These are phyloP conservation scores for Pholiota microspora DNA, from an alignment of 768 basidiomycete species.

Conservation along the genomic window DNA sequence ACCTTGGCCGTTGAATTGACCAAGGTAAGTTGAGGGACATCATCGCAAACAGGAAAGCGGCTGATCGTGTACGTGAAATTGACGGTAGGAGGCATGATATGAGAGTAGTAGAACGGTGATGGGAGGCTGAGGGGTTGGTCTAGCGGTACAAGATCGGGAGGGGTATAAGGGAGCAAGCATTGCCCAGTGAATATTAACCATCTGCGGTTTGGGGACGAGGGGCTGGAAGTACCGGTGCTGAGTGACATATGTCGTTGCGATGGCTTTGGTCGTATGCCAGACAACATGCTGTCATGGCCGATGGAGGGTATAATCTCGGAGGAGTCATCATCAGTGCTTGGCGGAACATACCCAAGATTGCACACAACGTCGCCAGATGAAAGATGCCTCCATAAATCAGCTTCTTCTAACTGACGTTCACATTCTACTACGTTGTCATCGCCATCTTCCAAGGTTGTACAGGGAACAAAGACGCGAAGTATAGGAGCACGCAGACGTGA, in stretches of 20 bases:
- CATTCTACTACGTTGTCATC: conserved; percentile 50
- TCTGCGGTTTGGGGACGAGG: conserved; percentile 25
- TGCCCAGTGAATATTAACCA: conserved; percentile 80
- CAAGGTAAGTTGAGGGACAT: conserved; percentile 48
- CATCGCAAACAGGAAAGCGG: conserved; percentile 34
- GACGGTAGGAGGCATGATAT: conserved; percentile 48
- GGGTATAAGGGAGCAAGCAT: conserved; percentile 57
- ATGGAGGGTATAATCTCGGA: conserved; percentile 15
- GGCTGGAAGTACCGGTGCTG: conserved; percentile 10
- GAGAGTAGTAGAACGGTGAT: conserved; percentile 74
- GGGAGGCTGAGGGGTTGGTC: conserved; percentile 61
- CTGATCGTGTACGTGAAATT: conserved; percentile 36
- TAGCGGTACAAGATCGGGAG: conserved; percentile 54
- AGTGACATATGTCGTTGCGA: conserved; percentile 3
- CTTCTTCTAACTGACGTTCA: conserved; percentile 65
- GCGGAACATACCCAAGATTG: conserved; percentile 76
- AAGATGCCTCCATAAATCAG: conserved; percentile 73
- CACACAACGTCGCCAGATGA: conserved; percentile 77
- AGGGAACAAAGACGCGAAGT: conserved; percentile 74
- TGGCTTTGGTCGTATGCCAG: conserved; percentile 4
- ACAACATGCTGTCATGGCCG: neutral
- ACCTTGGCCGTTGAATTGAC: conserved; percentile 44
- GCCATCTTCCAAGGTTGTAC: conserved; percentile 46
- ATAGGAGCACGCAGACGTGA: conserved; percentile 69
- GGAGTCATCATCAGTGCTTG: conserved; percentile 29